These are phyloP conservation scores for Canariomyces notabilis DNA, from an alignment of 2,329 filamentous ascomycete species.

Conservation along the genomic window DNA sequence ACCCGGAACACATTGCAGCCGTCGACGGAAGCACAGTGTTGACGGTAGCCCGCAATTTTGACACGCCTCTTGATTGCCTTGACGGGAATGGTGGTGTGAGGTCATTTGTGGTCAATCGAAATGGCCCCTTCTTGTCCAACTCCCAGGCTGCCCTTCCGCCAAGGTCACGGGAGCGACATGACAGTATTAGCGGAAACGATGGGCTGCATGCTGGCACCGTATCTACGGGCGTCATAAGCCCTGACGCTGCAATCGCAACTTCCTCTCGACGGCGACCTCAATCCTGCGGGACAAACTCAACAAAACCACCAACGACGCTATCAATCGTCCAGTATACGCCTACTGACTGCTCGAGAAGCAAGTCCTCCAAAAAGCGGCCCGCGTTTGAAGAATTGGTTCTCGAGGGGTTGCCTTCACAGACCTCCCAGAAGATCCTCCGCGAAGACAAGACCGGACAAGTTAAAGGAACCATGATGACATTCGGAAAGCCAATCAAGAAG, in stretches of 20 bases:
- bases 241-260: too few species aligned
- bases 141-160: not conserved
- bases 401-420: slow-evolving; percentile 4
- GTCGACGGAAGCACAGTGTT: too few species aligned
- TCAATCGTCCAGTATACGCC: slow-evolving; percentile 18
- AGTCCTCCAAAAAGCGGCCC: slow-evolving; percentile 13
- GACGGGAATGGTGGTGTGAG: too few species aligned
- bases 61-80: too few species aligned
- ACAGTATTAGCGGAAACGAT: not conserved
- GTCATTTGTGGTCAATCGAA: not conserved
- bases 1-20: too few species aligned
- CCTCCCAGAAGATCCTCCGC: slow-evolving; percentile 9
- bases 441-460: slow-evolving; percentile 15
- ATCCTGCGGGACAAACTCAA: not conserved
- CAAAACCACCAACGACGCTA: not conserved
- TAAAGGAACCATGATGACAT: slow-evolving; percentile 16
- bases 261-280: not conserved
- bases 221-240: too few species aligned
- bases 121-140: not conserved
- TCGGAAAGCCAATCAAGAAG: slow-evolving; percentile 14
- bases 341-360: not conserved
- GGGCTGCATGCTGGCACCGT: not conserved
- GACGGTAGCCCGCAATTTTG: too few species aligned
- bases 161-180: not conserved
- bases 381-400: slow-evolving; percentile 5